phyloP scores from a whole-genome alignment of 2,329 filamentous ascomycete species.

The Calonectria hongkongensis region DNA sequence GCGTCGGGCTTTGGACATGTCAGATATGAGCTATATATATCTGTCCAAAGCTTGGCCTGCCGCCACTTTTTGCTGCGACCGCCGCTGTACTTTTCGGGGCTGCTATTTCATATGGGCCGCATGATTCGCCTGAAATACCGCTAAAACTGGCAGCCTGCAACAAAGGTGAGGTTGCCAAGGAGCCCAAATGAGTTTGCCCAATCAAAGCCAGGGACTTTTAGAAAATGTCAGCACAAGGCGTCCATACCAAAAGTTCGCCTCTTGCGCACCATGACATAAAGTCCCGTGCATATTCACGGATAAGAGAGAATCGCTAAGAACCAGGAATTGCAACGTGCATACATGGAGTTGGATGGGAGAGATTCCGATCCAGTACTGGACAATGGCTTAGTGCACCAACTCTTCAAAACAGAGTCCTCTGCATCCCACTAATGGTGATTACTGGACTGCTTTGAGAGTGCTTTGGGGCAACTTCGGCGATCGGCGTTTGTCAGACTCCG shows the following conservation, averaged over 20 bases:
- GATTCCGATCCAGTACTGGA: too few relatives aligned
- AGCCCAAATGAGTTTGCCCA: background rate
- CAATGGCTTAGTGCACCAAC: too few relatives aligned
- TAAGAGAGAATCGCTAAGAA: background rate
- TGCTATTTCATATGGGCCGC: background rate
- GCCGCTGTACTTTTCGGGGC: background rate
- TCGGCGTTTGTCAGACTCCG: background rate
- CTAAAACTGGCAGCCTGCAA: background rate
- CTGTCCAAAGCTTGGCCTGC: too few relatives aligned
- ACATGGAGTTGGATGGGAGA: too few relatives aligned
- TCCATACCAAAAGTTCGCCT: too few relatives aligned
- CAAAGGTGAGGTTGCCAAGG: background rate
- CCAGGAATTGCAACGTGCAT: background rate
- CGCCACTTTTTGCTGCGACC: background rate
- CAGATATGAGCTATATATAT: background rate
- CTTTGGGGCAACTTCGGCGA: background rate
- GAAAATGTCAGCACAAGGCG: background rate
- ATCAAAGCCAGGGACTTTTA: conserved; percentile 10
- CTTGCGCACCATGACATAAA: background rate
- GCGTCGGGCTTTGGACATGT: background rate
- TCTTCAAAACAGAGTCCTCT: too few relatives aligned
- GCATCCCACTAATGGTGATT: too few relatives aligned
- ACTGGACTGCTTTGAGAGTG: too few relatives aligned
- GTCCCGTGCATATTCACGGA: background rate
- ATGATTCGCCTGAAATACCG: background rate